These are phyloP conservation scores for Gymnopilus junonius DNA, from an alignment of 768 basidiomycete genomes.

Conservation along the genomic window DNA sequence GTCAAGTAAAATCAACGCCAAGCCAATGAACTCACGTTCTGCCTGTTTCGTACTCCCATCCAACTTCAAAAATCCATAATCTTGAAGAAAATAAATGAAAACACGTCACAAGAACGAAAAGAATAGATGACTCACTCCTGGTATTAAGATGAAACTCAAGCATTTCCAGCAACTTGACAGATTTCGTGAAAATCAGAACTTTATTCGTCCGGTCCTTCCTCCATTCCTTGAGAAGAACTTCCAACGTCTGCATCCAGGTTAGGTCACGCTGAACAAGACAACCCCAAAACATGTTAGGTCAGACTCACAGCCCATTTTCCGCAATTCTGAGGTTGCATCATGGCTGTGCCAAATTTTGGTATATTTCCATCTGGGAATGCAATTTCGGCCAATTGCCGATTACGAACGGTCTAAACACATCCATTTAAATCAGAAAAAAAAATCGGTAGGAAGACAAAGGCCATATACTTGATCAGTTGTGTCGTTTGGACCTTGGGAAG, in stretches of 20 bases:
- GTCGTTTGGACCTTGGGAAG: conserved; percentile 62
- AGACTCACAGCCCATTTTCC: conserved; percentile 81
- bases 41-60: conserved; percentile 76
- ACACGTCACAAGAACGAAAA: not conserved
- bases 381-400: conserved; percentile 61
- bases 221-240: conserved; percentile 68
- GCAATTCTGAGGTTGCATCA: conserved; percentile 69
- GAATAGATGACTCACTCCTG: conserved; percentile 42
- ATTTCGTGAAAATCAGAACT: conserved; percentile 93
- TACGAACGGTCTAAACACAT: conserved; percentile 45
- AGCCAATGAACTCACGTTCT: conserved; percentile 56
- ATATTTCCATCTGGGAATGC: conserved; percentile 63
- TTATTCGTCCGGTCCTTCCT: conserved; percentile 74
- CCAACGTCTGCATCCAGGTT: conserved; percentile 58
- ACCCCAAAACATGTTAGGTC: not conserved
- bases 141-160: conserved; percentile 74
- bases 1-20: not conserved
- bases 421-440: not conserved
- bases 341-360: conserved; percentile 65
- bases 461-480: conserved; percentile 64
- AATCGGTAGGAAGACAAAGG: not conserved
- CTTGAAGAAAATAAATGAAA: conserved; percentile 29
- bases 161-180: conserved; percentile 89
- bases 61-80: conserved; percentile 69
- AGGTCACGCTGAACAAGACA: not conserved